Conservation (phyloP, 2,329 filamentous ascomycete species). For the Dothideomycetes sp. region DNA sequence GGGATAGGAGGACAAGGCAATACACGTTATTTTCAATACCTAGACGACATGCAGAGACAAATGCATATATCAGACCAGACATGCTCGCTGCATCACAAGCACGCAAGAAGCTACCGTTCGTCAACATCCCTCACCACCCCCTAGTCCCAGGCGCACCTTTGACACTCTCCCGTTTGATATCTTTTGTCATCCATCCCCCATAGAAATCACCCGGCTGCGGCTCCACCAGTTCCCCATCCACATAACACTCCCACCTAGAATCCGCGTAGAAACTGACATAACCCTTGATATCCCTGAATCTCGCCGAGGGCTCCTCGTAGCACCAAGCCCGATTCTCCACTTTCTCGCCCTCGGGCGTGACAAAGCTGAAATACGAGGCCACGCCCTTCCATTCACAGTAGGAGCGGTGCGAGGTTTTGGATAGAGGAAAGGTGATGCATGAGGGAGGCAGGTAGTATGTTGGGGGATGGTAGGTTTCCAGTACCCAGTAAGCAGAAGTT, state of each 20-base stretch:
- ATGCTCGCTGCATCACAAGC: too few relatives aligned
- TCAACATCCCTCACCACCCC: slow-evolving; percentile 20
- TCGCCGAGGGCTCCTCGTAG: slow-evolving; percentile 43
- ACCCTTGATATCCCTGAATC: slow-evolving; percentile 43
- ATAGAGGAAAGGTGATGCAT: slow-evolving; percentile 37
- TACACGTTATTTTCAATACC: too few relatives aligned
- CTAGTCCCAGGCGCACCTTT: slow-evolving; percentile 34
- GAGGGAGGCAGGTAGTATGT: slow-evolving; percentile 51
- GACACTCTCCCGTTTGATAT: slow-evolving; percentile 41
- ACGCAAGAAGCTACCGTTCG: too few relatives aligned
- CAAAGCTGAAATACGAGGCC: slow-evolving; percentile 47
- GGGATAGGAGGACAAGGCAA: too few relatives aligned
- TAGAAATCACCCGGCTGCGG: slow-evolving; percentile 49
- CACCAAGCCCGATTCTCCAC: slow-evolving; percentile 47
- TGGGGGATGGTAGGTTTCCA: slow-evolving; percentile 53
- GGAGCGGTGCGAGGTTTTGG: slow-evolving; percentile 33
- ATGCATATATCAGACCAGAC: too few relatives aligned
- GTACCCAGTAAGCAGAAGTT: slow-evolving; percentile 48
- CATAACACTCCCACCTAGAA: slow-evolving; percentile 48
- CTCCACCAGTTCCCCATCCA: slow-evolving; percentile 49
- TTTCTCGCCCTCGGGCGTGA: slow-evolving; percentile 27
- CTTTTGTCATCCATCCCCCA: slow-evolving; percentile 52
- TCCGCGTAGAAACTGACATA: slow-evolving; percentile 50
- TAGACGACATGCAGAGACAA: too few relatives aligned
- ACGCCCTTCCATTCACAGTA: slow-evolving; percentile 53